Percentiles rank a stretch among this genome's conserved stretches.
phyloP scores from a whole-genome alignment of 2,329 filamentous ascomycete genomes.

The Ambrosiella beaveri region DNA sequence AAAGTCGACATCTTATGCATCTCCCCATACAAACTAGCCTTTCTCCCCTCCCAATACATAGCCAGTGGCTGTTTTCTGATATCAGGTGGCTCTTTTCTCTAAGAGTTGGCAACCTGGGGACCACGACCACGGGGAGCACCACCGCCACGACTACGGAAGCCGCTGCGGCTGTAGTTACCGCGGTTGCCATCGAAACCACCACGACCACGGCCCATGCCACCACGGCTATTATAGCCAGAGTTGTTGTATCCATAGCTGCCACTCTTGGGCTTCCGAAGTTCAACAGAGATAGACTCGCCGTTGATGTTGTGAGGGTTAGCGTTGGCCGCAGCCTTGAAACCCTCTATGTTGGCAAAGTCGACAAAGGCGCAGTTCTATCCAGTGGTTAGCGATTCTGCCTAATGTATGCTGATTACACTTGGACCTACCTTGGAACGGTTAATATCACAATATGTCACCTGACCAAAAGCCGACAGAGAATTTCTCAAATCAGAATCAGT shows the following conservation, averaged over 20 bases:
- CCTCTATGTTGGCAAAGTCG: slow-evolving; percentile 68
- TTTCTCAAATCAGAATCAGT: slow-evolving; percentile 54
- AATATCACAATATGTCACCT: slow-evolving; percentile 57
- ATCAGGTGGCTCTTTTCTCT: slow-evolving; percentile 9
- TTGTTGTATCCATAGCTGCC: slow-evolving; percentile 55
- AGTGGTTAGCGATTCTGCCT: slow-evolving; percentile 14
- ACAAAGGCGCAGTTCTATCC: slow-evolving; percentile 86
- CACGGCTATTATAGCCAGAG: slow-evolving; percentile 42
- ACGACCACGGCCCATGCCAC: slow-evolving; percentile 41
- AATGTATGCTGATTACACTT: not conserved
- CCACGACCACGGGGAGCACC: slow-evolving; percentile 46
- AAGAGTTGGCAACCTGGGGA: slow-evolving; percentile 36
- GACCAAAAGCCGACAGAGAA: slow-evolving; percentile 53
- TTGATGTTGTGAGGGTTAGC: slow-evolving; percentile 77
- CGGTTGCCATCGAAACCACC: slow-evolving; percentile 45
- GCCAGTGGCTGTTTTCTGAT: not conserved
- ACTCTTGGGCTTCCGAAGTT: slow-evolving; percentile 69
- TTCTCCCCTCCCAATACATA: not conserved
- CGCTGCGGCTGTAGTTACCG: slow-evolving; percentile 42
- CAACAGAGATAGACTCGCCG: slow-evolving; percentile 67
- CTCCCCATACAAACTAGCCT: not conserved
- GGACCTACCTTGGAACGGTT: slow-evolving; percentile 62
- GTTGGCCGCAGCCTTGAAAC: slow-evolving; percentile 64
- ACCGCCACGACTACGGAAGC: slow-evolving; percentile 49
- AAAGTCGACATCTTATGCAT: not conserved